Percentiles rank a stretch among this genome's conserved stretches.
These are phyloP conservation scores for Hypericum androsaemum DNA, from an alignment of 345 rosid genomes.

Conservation along the genomic window DNA sequence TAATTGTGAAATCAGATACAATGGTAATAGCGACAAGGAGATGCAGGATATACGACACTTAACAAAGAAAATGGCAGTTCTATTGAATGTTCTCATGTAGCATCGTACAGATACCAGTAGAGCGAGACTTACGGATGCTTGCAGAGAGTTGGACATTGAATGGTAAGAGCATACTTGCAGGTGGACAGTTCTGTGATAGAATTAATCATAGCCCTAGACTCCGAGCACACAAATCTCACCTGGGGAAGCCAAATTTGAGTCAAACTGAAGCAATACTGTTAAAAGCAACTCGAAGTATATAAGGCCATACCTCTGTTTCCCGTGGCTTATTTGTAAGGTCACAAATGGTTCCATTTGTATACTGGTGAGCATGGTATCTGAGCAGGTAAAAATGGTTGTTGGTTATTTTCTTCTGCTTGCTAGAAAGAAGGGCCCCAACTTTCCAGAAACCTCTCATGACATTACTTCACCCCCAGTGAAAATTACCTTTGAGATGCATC, in stretches of 20 bases:
- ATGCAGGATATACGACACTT: too few species aligned
- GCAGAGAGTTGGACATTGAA: slow-evolving; percentile 79
- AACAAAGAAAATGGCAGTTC: too few species aligned
- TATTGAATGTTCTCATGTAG: background rate
- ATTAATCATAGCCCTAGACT: slow-evolving; percentile 79
- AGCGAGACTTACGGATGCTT: slow-evolving; percentile 67
- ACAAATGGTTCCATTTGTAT: slow-evolving; percentile 75
- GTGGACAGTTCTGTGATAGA: slow-evolving; percentile 90
- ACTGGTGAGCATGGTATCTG: slow-evolving; percentile 88
- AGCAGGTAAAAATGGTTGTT: background rate
- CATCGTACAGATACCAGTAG: slow-evolving; percentile 5
- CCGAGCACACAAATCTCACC: slow-evolving; percentile 96
- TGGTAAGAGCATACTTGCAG: slow-evolving; percentile 85
- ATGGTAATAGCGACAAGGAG: too few species aligned
- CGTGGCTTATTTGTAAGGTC: slow-evolving; percentile 86
- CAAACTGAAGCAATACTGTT: background rate
- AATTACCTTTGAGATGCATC: slow-evolving; percentile 77
- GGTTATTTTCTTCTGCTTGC: background rate
- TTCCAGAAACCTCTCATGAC: too few species aligned
- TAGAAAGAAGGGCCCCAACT: too few species aligned
- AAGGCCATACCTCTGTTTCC: slow-evolving; percentile 60
- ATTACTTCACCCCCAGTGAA: background rate
- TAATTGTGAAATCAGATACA: too few species aligned
- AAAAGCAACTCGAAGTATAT: background rate
- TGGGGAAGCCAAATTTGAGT: slow-evolving; percentile 12